Conservation (phyloP, 192 early-diverging fungal species). For the Podila minutissima region DNA sequence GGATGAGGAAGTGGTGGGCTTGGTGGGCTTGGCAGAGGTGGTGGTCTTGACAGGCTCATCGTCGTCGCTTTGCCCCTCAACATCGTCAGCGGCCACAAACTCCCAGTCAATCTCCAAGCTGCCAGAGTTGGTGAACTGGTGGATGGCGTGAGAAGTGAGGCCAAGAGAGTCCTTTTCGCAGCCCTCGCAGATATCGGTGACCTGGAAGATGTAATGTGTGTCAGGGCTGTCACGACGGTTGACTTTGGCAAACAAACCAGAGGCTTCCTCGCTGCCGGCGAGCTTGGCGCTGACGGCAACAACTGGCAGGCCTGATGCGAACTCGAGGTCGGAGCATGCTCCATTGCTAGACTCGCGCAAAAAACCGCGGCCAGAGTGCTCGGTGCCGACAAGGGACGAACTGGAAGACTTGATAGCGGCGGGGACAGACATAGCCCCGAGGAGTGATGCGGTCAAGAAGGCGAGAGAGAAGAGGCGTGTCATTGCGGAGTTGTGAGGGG, state of each 20-base stretch:
- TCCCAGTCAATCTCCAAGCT: slow-evolving; percentile 2
- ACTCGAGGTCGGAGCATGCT: slow-evolving; percentile 9
- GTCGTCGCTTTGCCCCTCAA: background rate
- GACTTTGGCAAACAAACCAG: slow-evolving; percentile 8
- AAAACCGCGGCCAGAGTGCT: background rate
- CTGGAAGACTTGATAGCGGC: background rate
- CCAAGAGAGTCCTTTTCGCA: slow-evolving; percentile 4
- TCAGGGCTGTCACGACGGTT: slow-evolving; percentile 7
- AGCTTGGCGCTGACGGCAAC: slow-evolving; percentile 6
- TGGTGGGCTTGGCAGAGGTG: background rate
- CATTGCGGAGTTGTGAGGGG: background rate
- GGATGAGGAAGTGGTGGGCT: too few relatives aligned
- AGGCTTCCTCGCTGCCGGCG: background rate
- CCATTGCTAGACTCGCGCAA: background rate
- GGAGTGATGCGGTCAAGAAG: background rate
- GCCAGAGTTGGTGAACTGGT: slow-evolving; percentile 8
- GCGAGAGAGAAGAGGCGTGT: slow-evolving; percentile 4
- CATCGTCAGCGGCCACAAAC: background rate
- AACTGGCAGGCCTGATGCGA: background rate
- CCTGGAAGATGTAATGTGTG: slow-evolving; percentile 3
- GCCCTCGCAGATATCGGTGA: slow-evolving; percentile 12
- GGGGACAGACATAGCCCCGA: slow-evolving; percentile 15
- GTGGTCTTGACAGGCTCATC: background rate
- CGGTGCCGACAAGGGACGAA: background rate
- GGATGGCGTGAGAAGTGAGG: background rate